A percentile compares a stretch with the other conserved stretches of the same genome.
phyloP scores from a whole-genome alignment of 1,139 yeast genomes.

The Pichia sp. region DNA sequence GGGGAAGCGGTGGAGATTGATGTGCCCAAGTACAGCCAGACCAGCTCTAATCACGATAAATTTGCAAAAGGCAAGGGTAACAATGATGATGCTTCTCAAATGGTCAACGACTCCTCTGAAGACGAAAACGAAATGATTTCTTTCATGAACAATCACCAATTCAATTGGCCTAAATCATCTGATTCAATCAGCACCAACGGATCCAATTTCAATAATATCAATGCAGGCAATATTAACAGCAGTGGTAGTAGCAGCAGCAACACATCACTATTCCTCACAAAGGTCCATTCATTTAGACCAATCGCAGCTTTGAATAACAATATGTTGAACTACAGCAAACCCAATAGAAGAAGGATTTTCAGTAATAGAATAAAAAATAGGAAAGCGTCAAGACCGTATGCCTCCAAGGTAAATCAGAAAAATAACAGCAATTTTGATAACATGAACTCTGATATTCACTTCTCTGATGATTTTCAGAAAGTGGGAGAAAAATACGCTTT shows the following conservation, averaged over 20 bases:
- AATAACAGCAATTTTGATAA: slow-evolving; percentile 29
- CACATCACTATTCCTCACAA: slow-evolving; percentile 7
- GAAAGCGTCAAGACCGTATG: slow-evolving; percentile 8
- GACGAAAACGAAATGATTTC: slow-evolving; percentile 34
- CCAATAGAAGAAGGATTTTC: slow-evolving; percentile 16
- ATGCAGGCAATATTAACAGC: neutral
- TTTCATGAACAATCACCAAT: slow-evolving; percentile 27
- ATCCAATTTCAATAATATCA: neutral
- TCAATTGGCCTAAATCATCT: slow-evolving; percentile 26
- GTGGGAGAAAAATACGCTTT: slow-evolving; percentile 40
- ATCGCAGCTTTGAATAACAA: slow-evolving; percentile 1
- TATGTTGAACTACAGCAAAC: slow-evolving; percentile 2
- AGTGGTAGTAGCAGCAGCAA: neutral
- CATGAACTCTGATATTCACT: slow-evolving; percentile 26
- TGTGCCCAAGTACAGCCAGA: slow-evolving; percentile 27
- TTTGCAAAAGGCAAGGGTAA: neutral
- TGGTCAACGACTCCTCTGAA: slow-evolving; percentile 10
- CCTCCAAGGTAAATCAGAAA: slow-evolving; percentile 12
- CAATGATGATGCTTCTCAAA: neutral
- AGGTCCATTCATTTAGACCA: slow-evolving; percentile 7
- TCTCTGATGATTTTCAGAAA: slow-evolving; percentile 31
- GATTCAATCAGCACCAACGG: slow-evolving; percentile 4
- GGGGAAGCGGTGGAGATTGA: slow-evolving; percentile 80
- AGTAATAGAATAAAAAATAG: slow-evolving; percentile 16
- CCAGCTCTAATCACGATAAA: neutral